Base-by-base conservation (phyloP, 2,329 filamentous ascomycete species). In the Claviceps quebecensis region DNA sequence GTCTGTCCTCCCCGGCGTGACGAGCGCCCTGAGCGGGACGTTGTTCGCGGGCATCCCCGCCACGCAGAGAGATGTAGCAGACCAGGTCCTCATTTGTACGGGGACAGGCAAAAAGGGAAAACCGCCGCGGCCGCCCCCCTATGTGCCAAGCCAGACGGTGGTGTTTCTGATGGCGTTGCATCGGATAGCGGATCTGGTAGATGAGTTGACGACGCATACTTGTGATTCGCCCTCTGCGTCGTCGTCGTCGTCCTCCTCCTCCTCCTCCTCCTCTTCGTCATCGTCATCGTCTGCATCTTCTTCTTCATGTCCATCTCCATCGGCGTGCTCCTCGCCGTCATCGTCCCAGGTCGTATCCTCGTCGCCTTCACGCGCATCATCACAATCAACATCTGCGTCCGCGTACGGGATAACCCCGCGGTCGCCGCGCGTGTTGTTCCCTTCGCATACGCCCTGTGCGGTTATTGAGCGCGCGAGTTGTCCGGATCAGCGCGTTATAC, bases 111-210 rank as follows among this genome's bases (percentile, higher is more conserved):
- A 93, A 61, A 94, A 95, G 68, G 93, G 93, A 13, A 84, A 80
- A 51, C 74, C 87, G 0, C 89, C 89, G 0, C 72, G 79, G n/a
- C 88, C 89, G 37, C 93, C 93, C 0, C 82, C 83, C 55, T 95
- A 82, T 64, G 79, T 90, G 0, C 65, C 75, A 2, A 84, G 78
- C 8, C 78, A 90, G 52, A 97, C 93, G 0, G 86, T 93, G 1
- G 86, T 98, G 4, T 95, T 97, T 57, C 71, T 98, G 47, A 98
- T 98, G 93, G 88, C 88, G 4, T 70, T 98, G 56, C 93, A 98
- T 68, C 79, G 93, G 49, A 81, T 98, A 16, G 71, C 69, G 3
- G 84, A 81, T 0, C 71, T 98, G 1, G 77, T 96, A 0, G 72
- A 74, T 6, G 86, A 86, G 60, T 70, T 98, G 53, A 26, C 47